These are phyloP conservation scores for Rhodotorula babjevae DNA, from an alignment of 768 basidiomycete species.

Conservation along the genomic window DNA sequence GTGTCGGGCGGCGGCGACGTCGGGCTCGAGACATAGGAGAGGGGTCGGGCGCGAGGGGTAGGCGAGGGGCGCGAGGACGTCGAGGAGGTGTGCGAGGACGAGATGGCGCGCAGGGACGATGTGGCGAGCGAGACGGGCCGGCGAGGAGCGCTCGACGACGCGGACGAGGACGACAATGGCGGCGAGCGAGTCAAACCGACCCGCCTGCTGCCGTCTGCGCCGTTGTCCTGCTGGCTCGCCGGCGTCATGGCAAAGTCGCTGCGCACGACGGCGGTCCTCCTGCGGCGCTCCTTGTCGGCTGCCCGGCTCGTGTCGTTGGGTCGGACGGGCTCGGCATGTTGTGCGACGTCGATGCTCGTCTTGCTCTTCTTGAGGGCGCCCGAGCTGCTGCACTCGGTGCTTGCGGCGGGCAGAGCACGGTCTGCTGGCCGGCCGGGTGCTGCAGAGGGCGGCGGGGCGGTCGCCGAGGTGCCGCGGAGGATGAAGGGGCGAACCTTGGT, in stretches of 20 bases:
- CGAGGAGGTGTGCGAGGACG: background rate
- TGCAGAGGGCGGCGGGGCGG: background rate
- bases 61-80: background rate
- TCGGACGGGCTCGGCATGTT: background rate
- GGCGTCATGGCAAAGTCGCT: background rate
- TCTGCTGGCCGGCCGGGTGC: background rate
- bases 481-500: background rate
- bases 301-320: background rate
- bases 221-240: background rate
- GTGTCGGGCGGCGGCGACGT: background rate
- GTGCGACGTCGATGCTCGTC: background rate
- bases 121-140: conserved; percentile 3
- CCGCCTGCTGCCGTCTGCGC: background rate
- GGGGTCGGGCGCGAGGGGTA: background rate
- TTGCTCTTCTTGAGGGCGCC: background rate
- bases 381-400: background rate
- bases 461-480: background rate
- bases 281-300: background rate
- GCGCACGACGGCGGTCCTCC: background rate
- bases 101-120: background rate
- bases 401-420: background rate
- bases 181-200: background rate
- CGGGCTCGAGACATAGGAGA: background rate
- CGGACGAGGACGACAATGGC: background rate
- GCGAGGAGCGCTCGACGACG: background rate